Base-by-base conservation (phyloP, 768 basidiomycete species). In the Amanita subjunquillea region DNA sequence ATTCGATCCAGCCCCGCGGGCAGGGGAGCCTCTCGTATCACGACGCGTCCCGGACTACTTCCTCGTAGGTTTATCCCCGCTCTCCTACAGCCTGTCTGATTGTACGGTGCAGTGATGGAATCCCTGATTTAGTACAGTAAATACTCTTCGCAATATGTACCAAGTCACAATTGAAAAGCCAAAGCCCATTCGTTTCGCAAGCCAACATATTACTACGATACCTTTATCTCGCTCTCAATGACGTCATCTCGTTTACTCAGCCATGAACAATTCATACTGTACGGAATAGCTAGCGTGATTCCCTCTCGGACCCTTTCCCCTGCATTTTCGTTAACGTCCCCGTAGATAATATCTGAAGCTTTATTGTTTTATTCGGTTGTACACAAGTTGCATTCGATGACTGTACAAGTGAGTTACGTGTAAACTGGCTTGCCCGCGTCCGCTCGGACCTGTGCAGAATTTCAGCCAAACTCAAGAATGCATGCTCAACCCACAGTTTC, bases 1-100 rank as follows among this genome's bases (percentile, higher is more conserved):
- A 82, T 99, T 98, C 70, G 96, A 99, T 72, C 96, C 96, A 64
- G 96, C 96, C 60, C 96, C 96, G 62, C 79, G 96, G 67, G 93
- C 95, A 64, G 96, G 96, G 60, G 96, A 99, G 69, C 96, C 96
- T 46, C 83, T 98, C 55, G 96, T 99, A 58, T 93, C 94, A 65
- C 80, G 90, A 70, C 87, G 90, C 68, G 90, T 91, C 70, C 90
- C 90, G 64, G 90, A 92, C 71, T 92, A 92, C 71, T 92, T 92
- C 81, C 78, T 92, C 65, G 89, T 91, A 63, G 63, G 83, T 74
- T n/a, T 32, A 29, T 38, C 38, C 45, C 22, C 9, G 1, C 29
- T 37, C 13, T 13, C 12, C 9, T 36, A 5, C 30, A 20, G 34
- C 32, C 20, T 22, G 23, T 15, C 47, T 48, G 34, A 48, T 30